Evolutionary conservation across 257 asterid species (phyloP), one percentile per base, ranked within the genome.

Genomic region (Petrea volubilis): DNA sequence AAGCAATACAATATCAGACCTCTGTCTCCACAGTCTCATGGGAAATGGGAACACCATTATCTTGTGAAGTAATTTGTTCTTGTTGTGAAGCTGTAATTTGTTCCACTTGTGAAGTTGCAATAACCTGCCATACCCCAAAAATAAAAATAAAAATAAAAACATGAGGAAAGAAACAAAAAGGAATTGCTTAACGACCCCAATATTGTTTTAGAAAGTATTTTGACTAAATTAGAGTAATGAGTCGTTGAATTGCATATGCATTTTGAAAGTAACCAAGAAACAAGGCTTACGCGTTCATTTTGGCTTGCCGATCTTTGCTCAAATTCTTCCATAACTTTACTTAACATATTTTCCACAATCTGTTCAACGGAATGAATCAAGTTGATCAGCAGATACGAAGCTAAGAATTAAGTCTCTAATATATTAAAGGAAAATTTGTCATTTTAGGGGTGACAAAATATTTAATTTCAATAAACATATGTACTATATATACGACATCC

Each of bases 321-420:
- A 60, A 88, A 89, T 82, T 91, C 97, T 67, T 91, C 90, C 93
- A 84, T 85, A 40, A 94, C 88, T 77, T 78, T 79, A 66, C 76
- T 78, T 52, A 94, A 70, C 82, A 94, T 82, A 77, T 68, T 65
- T 78, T 88, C 97, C 76, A 94, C 95, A 86, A 94, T 78, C 99
- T 94, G 88, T 56, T 53, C 60, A 71, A 57, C 49, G 64, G 44
- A 70, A 33, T 57, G 51, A 28, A 23, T 29, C 27, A 28, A 51
- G 13, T 36, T 47, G 56, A 55, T 59, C 73, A 80, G 64, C 58
- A 70, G 74, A 33, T 50, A 49, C 33, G 21, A 41, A n/a, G n/a
- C n/a, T n/a, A n/a, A n/a, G n/a, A n/a, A n/a, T n/a, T n/a, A n/a
- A n/a, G n/a, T n/a, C n/a, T n/a, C n/a, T n/a, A n/a, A n/a, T n/a